Evolutionary conservation across 2,329 filamentous ascomycete genomes (phyloP), one percentile per base, ranked within the genome.

Genomic region (Venturia nashicola): DNA sequence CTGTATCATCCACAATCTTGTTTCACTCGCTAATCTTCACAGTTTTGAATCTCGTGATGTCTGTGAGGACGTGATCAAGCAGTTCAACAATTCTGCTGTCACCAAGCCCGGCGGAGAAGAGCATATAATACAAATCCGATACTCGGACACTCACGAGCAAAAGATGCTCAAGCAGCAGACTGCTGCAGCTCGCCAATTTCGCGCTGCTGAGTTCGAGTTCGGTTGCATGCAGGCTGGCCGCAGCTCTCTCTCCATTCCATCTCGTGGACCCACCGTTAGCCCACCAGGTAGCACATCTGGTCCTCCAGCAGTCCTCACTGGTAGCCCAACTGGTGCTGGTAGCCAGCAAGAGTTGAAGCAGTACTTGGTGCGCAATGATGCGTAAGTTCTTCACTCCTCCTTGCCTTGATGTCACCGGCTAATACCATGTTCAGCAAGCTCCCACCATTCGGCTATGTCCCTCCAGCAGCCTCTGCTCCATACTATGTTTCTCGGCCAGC

Each of bases 81-180:
- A 88, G 67, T 99, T 89, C 77, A 92, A 96, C 76, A 93, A 94
- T 68, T 77, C 76, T 61, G 76, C 77, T 40, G 77, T 80, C 67
- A 72, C 75, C 42, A 80, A 86, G 69, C 79, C 83, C 39, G 83
- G 90, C 68, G 89, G 89, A 48, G 86, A 89, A 42, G 90, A 96
- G 71, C 86, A 88, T 36, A 84, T 94, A 68, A 86, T 92, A 67
- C 92, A 97, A 77, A 91, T 99, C 69, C 92, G 94, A 68, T 99
- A 96, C 74, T 93, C 95, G 67, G 94, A 99, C 72, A 99, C 94
- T 44, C 90, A 94, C 64, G 89, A 93, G 67, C 94, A 99, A 76
- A 99, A 99, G 80, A 86, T 94, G 73, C 82, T 99, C 69, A 99
- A 99, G 82, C 89, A 94, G 68, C 89, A 97, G 73, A 97, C 93